Conservation (phyloP, 495 filamentous ascomycete genomes). For the Penicillium cosmopolitanum region DNA sequence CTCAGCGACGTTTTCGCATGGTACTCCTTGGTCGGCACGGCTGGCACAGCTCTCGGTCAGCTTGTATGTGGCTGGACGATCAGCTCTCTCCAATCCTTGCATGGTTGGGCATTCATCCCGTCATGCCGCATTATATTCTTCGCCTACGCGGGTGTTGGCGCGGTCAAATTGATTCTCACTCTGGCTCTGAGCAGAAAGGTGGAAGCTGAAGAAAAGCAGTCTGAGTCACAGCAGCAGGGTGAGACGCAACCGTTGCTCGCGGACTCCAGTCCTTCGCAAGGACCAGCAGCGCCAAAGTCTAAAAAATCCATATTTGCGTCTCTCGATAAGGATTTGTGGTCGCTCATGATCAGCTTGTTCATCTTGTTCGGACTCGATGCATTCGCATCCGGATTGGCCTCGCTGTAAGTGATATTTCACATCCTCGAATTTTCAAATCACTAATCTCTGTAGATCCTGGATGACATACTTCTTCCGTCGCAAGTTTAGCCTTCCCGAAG, state of each 20-base stretch:
- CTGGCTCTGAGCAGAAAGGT: constrained; percentile 60
- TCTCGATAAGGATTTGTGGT: constrained; percentile 59
- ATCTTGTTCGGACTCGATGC: constrained; percentile 78
- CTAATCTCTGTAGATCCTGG: constrained; percentile 52
- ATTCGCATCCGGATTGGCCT: constrained; percentile 76
- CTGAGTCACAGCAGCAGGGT: constrained; percentile 20
- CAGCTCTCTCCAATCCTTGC: constrained; percentile 48
- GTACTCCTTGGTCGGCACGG: constrained; percentile 71
- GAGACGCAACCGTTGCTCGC: constrained; percentile 55
- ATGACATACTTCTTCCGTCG: constrained; percentile 77
- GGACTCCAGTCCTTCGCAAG: constrained; percentile 21
- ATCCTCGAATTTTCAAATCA: background rate
- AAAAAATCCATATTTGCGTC: constrained; percentile 47
- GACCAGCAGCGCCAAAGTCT: constrained; percentile 14
- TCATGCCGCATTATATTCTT: constrained; percentile 74
- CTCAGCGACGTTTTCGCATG: constrained; percentile 80
- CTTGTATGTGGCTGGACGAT: constrained; percentile 69
- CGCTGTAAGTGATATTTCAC: constrained; percentile 51
- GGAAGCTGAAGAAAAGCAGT: constrained; percentile 49
- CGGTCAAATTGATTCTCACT: constrained; percentile 66
- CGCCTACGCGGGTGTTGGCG: constrained; percentile 67
- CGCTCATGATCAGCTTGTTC: constrained; percentile 70
- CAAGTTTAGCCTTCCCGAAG: constrained; percentile 72
- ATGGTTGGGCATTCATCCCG: constrained; percentile 57
- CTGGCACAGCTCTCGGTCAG: constrained; percentile 67